These are phyloP conservation scores for Trichoderma pleuroti DNA, from an alignment of 2,329 filamentous ascomycete genomes.

Conservation along the genomic window DNA sequence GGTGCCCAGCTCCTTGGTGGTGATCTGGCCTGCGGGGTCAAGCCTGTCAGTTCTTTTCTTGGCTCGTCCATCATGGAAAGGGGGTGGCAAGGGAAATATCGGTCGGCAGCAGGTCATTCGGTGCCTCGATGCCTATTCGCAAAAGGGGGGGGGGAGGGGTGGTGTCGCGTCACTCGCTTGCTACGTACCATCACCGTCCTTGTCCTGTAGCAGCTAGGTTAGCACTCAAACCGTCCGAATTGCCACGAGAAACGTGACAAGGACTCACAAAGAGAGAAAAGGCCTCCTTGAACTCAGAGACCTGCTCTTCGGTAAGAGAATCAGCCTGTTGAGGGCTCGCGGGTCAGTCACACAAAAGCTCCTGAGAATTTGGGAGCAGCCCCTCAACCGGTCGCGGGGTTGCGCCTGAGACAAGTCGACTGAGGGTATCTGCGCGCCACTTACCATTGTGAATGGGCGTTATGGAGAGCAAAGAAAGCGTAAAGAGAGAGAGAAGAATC, in stretches of 20 bases:
- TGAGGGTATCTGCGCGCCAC: conserved; percentile 18
- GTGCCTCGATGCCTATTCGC: neutral
- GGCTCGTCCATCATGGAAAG: neutral
- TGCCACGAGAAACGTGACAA: neutral
- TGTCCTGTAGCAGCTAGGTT: conserved; percentile 57
- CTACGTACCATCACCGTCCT: conserved; percentile 83
- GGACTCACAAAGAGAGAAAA: conserved; percentile 96
- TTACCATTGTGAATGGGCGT: conserved; percentile 30
- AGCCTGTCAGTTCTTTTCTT: neutral
- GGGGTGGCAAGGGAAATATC: neutral
- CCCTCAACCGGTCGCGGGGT: conserved; percentile 28
- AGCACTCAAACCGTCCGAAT: conserved; percentile 23
- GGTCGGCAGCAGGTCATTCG: neutral
- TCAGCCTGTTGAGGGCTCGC: conserved; percentile 65
- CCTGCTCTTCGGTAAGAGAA: conserved; percentile 98
- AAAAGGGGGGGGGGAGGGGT: neutral
- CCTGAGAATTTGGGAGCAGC: conserved; percentile 21
- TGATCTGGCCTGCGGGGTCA: conserved; percentile 69
- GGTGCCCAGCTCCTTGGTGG: conserved; percentile 84
- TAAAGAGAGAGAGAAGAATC: neutral
- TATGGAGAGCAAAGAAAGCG: conserved; percentile 20
- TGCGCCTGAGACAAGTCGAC: conserved; percentile 6
- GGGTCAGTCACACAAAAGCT: conserved; percentile 26
- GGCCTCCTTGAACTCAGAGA: conserved; percentile 99
- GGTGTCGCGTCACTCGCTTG: conserved; percentile 2